These are phyloP conservation scores for Yamadazyma sp. DNA, from an alignment of 1,139 yeast species.

Conservation along the genomic window DNA sequence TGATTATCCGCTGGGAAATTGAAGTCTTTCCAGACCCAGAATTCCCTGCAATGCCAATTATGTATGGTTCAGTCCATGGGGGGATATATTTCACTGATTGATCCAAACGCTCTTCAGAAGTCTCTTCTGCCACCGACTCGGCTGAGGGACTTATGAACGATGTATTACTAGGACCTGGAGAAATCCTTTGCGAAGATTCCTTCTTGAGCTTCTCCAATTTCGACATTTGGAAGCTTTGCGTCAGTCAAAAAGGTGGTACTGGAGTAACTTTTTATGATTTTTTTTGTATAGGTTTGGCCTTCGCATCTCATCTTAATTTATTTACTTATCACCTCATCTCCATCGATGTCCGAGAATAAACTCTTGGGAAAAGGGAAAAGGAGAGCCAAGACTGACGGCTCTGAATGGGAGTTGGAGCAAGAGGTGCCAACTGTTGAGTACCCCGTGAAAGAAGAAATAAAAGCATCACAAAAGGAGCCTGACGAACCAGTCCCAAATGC, in stretches of 20 bases:
- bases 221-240: neutral
- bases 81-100: conserved; percentile 55
- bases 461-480: conserved; percentile 9
- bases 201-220: conserved; percentile 5
- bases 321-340: conserved; percentile 4
- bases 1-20: conserved; percentile 79
- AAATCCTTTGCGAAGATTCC: conserved; percentile 8
- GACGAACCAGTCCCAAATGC: too few relatives aligned
- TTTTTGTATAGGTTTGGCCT: neutral
- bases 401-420: conserved; percentile 2
- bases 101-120: conserved; percentile 4
- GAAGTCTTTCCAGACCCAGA: conserved; percentile 97
- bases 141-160: conserved; percentile 6
- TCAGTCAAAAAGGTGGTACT: too few relatives aligned
- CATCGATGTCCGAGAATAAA: conserved; percentile 9
- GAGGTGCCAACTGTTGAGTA: neutral
- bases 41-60: conserved; percentile 92
- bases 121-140: neutral
- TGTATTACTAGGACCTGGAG: conserved; percentile 9
- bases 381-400: conserved; percentile 9
- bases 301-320: conserved; percentile 5
- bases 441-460: neutral
- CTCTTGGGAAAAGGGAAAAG: conserved; percentile 23
- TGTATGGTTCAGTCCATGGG: conserved; percentile 95
- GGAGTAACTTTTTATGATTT: neutral